Evolutionary conservation across 2,329 filamentous ascomycete species (phyloP).

Genomic region (Fusarium guadeloupense): DNA sequence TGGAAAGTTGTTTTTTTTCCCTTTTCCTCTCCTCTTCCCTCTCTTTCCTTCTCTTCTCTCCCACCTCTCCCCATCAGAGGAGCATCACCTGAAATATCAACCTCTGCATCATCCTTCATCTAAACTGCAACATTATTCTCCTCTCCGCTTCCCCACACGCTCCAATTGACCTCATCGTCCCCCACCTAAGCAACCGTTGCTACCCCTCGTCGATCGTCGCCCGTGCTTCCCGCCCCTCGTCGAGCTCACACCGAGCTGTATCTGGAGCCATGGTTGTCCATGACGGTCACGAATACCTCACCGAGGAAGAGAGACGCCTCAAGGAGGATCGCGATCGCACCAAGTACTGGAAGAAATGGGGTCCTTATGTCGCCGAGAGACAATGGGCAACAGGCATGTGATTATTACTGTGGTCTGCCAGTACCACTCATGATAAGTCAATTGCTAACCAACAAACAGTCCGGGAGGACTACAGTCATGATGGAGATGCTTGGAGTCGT

Average conservation of each 20-base stretch:
- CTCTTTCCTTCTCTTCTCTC: slow-evolving; percentile 2
- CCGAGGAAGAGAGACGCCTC: slow-evolving; percentile 89
- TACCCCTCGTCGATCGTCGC: slow-evolving; percentile 38
- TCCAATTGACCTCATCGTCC: slow-evolving; percentile 32
- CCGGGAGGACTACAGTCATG: slow-evolving; percentile 87
- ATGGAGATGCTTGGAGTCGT: slow-evolving; percentile 97
- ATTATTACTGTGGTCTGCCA: slow-evolving; percentile 6
- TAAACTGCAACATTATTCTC: slow-evolving; percentile 11
- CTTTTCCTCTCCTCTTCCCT: slow-evolving; percentile 17
- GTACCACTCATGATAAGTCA: slow-evolving; percentile 16
- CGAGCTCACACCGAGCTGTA: slow-evolving; percentile 16
- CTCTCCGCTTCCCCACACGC: slow-evolving; percentile 31
- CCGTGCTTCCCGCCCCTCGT: slow-evolving; percentile 32
- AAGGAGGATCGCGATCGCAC: slow-evolving; percentile 82
- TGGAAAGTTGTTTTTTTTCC: slow-evolving; percentile 26
- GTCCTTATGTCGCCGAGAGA: slow-evolving; percentile 89
- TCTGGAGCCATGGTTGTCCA: slow-evolving; percentile 79
- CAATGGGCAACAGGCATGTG: slow-evolving; percentile 90
- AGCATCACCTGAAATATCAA: slow-evolving; percentile 19
- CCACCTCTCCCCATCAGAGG: slow-evolving; percentile 11
- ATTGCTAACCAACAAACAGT: slow-evolving; percentile 57
- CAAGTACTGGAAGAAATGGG: slow-evolving; percentile 99
- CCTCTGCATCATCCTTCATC: slow-evolving; percentile 9
- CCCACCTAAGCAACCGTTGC: slow-evolving; percentile 28
- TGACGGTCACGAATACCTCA: slow-evolving; percentile 86